Conservation (phyloP, 2,329 filamentous ascomycete species). For the Xylaria sp. region DNA sequence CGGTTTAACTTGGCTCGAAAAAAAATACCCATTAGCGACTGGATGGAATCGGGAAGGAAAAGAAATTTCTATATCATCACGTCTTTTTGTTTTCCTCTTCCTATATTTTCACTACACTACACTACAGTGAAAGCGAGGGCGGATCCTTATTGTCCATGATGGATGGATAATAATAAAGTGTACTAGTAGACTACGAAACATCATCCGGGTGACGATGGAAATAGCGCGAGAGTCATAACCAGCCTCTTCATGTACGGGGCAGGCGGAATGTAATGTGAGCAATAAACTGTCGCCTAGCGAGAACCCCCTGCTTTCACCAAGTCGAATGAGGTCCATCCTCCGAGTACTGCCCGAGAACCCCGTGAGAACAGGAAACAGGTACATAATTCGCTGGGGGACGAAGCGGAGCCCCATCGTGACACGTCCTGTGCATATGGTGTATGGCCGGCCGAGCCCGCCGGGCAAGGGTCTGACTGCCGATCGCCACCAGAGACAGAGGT, state of each 20-base stretch:
- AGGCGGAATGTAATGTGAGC: background rate
- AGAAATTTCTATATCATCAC: background rate
- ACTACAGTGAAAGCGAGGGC: background rate
- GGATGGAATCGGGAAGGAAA: constrained; percentile 3
- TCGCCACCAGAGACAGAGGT: constrained; percentile 11
- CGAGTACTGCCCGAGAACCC: too few species aligned
- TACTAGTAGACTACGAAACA: background rate
- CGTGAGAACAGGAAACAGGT: background rate
- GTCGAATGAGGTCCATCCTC: constrained; percentile 10
- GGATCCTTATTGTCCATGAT: background rate
- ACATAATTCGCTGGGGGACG: constrained; percentile 25
- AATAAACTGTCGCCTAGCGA: constrained; percentile 7
- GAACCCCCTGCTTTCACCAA: constrained; percentile 1
- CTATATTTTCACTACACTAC: background rate
- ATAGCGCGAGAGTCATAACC: background rate
- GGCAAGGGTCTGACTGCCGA: constrained; percentile 25
- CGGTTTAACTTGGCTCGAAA: background rate
- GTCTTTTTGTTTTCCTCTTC: constrained; percentile 2
- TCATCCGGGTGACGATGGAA: constrained; percentile 4
- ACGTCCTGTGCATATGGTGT: constrained; percentile 6
- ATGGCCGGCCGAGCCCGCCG: constrained; percentile 15
- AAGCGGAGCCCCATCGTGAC: constrained; percentile 23
- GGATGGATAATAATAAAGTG: background rate
- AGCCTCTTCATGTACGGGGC: constrained; percentile 12
- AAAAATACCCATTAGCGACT: constrained; percentile 23